Evolutionary conservation across 257 asterid genomes (phyloP).

Genomic region (Solanum paucissectum): DNA sequence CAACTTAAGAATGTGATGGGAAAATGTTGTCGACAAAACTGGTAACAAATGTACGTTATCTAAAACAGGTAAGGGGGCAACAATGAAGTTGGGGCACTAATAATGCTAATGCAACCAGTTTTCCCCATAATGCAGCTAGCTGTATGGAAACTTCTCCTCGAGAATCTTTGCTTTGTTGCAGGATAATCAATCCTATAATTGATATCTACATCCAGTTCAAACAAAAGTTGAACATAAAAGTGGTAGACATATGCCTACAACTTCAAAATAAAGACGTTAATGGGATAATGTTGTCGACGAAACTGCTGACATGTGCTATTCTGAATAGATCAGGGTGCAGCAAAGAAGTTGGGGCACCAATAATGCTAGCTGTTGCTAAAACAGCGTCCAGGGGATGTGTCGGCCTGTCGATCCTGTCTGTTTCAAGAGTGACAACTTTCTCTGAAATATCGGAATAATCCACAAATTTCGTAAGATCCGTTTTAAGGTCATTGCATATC

Average conservation of each 20-base stretch:
- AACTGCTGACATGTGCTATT: background rate
- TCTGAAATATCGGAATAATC: background rate
- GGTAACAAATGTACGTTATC: background rate
- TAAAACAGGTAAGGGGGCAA: background rate
- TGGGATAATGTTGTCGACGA: background rate
- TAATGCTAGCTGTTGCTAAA: background rate
- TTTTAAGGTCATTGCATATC: background rate
- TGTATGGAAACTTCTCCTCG: too few relatives aligned
- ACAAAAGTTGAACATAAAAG: too few relatives aligned
- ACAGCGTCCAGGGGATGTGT: background rate
- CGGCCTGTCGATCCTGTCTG: background rate
- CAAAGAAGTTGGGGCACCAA: background rate
- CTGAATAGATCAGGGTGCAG: rapidly evolving
- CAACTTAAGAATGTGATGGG: background rate
- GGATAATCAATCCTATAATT: too few relatives aligned
- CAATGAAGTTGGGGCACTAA: background rate
- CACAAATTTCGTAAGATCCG: background rate
- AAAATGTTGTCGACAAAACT: background rate
- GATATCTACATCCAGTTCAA: too few relatives aligned
- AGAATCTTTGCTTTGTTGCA: too few relatives aligned
- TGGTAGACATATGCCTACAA: too few relatives aligned
- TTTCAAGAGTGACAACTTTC: background rate
- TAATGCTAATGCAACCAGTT: background rate
- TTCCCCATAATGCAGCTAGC: too few relatives aligned
- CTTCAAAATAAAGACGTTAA: background rate